A percentile compares a stretch with the other conserved stretches of the same genome.
Conservation (phyloP, 2,329 filamentous ascomycete species). For the Drechslerella coelobrocha region DNA sequence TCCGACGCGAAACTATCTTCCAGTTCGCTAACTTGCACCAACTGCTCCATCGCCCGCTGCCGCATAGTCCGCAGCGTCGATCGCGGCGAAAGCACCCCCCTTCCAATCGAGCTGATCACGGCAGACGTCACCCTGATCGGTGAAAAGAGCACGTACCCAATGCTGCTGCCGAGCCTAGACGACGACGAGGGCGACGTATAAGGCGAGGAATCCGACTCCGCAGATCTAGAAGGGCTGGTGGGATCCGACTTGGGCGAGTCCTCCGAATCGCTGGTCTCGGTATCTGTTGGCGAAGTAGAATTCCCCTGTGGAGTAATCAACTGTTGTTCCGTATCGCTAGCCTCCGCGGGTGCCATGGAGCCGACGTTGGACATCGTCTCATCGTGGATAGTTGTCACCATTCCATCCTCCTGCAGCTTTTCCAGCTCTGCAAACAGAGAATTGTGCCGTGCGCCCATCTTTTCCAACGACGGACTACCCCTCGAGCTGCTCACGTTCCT, state of each 20-base stretch:
- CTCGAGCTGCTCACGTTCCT: constrained; percentile 45
- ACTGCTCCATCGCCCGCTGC: constrained; percentile 47
- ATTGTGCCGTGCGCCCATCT: constrained; percentile 33
- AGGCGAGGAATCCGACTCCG: constrained; percentile 18
- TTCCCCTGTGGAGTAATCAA: constrained; percentile 13
- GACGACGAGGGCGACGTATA: constrained; percentile 22
- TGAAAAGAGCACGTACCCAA: constrained; percentile 43
- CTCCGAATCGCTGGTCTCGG: constrained; percentile 49
- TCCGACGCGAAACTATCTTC: constrained; percentile 48
- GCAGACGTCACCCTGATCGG: constrained; percentile 41
- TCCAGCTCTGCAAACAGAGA: constrained; percentile 46
- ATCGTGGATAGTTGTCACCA: constrained; percentile 34
- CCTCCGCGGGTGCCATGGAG: constrained; percentile 32
- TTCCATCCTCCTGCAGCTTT: constrained; percentile 42
- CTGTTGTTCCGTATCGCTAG: constrained; percentile 43
- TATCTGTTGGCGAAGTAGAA: constrained; percentile 46
- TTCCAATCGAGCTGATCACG: constrained; percentile 36
- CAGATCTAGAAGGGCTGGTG: constrained; percentile 7
- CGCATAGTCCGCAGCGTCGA: constrained; percentile 39
- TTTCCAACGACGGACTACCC: constrained; percentile 38
- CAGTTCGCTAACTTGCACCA: constrained; percentile 39
- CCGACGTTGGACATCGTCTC: constrained; percentile 35
- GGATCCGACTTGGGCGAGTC: constrained; percentile 29
- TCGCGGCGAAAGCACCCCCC: constrained; percentile 41
- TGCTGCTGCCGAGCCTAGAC: constrained; percentile 21